Base-by-base conservation (phyloP, 2,329 filamentous ascomycete genomes). In the Pseudogymnoascus sp. region DNA sequence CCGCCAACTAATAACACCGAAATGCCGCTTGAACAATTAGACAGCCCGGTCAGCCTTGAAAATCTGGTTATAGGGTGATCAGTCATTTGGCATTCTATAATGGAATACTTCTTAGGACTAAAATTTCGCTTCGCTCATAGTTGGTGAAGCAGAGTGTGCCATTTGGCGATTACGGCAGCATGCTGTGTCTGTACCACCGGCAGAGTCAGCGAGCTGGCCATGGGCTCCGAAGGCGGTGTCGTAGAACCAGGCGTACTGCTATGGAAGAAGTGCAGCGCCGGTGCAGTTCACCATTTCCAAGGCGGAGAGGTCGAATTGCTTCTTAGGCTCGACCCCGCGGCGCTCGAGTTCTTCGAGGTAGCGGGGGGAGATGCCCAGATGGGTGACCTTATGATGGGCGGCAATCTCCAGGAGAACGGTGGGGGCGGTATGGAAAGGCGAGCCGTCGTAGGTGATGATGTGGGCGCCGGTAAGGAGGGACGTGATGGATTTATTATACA, bases 391-490 rank as follows among this genome's bases (percentile, higher is more conserved):
- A 70, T 89, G 83, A 66, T 86, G 77, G 16, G 79, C 81, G 8
- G 86, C 77, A 6, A 90, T 76, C 64, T 81, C 81, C 43, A 91
- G 76, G 68, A 90, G 84, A 10, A 82, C 79, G 19, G 77, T 79
- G 2, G 84, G 76, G 65, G 89, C 84, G 0, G 90, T 90, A 48
- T 85, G 75, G 74, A 93, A 90, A 0, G 90, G 90, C 2, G 87
- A 90, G 5, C 90, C 90, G 71, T 95, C 90, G 73, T 93, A 93
- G 28, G 92, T 78, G 2, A 93, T 75, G 3, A 82, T 87, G 69
- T 13, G 92, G 78, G 4, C 79, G 77, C 10, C 79, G 78, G 37
- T 41, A 41, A 41, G n/a, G 37, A 41, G 37, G 37, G 37, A 41
- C n/a, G 37, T 41, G 0, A 90, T 78, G 51, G 80, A 83, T 5